These are phyloP conservation scores for Penicillium hesseltinei DNA, from an alignment of 2,329 filamentous ascomycete genomes.

Conservation along the genomic window DNA sequence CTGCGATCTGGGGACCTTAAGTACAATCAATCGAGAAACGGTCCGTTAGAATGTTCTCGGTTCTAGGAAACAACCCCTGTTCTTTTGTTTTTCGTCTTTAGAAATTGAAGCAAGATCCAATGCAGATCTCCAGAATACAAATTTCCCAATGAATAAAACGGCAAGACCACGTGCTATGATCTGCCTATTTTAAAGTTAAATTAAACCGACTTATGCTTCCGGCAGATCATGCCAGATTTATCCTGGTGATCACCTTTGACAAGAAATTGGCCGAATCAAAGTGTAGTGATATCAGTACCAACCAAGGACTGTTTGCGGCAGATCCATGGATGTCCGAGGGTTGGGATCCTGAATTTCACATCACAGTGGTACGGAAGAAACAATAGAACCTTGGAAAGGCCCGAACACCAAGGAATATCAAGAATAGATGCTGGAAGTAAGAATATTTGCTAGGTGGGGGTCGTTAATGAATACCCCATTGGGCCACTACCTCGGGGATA, in stretches of 20 bases:
- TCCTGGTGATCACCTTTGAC: not conserved
- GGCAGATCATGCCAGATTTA: not conserved
- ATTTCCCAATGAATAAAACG: not conserved
- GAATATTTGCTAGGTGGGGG: no score
- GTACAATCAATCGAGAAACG: not conserved
- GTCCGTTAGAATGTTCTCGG: not conserved
- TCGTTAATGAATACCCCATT: no score
- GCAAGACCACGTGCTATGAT: not conserved
- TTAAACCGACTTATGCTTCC: no score
- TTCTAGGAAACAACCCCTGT: not conserved
- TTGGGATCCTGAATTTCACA: no score
- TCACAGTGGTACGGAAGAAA: no score
- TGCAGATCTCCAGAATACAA: not conserved
- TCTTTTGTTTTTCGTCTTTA: not conserved
- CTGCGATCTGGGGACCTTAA: slow-evolving; percentile 12
- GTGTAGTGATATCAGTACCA: no score
- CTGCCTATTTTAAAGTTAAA: not conserved
- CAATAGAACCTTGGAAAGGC: no score
- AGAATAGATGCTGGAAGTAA: no score
- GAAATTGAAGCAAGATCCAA: not conserved
- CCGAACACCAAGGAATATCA: no score
- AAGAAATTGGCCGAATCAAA: not conserved
- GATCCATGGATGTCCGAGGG: no score
- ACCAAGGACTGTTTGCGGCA: no score
- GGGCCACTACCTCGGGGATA: no score